A percentile compares a stretch with the other conserved stretches of the same genome.
Evolutionary conservation across 2,329 filamentous ascomycete species (phyloP).

Genomic region (Venturiaceae sp.): DNA sequence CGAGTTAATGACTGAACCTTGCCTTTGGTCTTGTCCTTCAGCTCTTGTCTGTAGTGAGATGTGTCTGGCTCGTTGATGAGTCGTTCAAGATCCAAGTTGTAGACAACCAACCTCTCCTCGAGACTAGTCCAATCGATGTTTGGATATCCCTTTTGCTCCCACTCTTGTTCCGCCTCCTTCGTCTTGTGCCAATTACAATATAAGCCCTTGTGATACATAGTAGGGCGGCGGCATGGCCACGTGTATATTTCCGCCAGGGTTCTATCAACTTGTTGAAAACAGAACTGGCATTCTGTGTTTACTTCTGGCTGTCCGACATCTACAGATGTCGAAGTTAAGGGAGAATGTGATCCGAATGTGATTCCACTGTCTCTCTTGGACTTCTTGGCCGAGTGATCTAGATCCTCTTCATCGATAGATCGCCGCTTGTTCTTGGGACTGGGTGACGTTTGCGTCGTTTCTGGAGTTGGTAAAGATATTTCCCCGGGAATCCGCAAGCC

Average conservation of each 20-base stretch:
- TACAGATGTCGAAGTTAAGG: not conserved
- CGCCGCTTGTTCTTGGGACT: not conserved
- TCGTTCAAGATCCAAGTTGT: slow-evolving; percentile 45
- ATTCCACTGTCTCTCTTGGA: not conserved
- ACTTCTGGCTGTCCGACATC: not conserved
- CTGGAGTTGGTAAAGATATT: not conserved
- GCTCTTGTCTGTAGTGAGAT: slow-evolving; percentile 44
- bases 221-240: not conserved
- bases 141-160: slow-evolving; percentile 53
- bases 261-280: not conserved
- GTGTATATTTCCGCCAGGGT: not conserved
- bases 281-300: not conserved
- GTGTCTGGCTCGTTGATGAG: slow-evolving; percentile 47
- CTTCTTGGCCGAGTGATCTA: not conserved
- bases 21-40: not conserved
- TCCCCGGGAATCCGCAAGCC: not conserved
- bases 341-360: not conserved
- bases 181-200: slow-evolving; percentile 28
- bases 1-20: not conserved
- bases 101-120: slow-evolving; percentile 45
- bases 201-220: slow-evolving; percentile 32
- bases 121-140: slow-evolving; percentile 59
- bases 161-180: slow-evolving; percentile 26
- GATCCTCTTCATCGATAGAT: not conserved
- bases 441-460: not conserved